These are phyloP conservation scores for Penicillium sp. DNA, from an alignment of 2,329 filamentous ascomycete species.

Conservation along the genomic window DNA sequence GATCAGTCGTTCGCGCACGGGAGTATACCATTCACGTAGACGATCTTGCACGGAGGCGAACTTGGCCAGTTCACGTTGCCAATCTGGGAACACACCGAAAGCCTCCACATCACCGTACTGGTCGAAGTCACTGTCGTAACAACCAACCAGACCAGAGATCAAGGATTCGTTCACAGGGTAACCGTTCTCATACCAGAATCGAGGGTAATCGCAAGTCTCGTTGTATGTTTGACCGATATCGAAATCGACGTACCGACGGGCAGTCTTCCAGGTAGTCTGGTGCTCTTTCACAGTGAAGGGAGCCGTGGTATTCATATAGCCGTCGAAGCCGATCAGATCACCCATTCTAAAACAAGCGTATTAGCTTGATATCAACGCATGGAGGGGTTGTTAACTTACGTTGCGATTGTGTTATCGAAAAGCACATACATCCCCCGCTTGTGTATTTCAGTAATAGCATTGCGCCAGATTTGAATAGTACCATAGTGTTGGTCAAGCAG, in stretches of 20 bases:
- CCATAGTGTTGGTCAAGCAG: conserved; percentile 64
- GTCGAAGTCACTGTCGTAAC: conserved; percentile 65
- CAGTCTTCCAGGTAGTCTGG: conserved; percentile 56
- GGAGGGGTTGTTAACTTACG: conserved; percentile 38
- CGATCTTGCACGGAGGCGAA: conserved; percentile 69
- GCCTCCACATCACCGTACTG: conserved; percentile 65
- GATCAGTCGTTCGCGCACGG: conserved; percentile 59
- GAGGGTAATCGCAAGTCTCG: conserved; percentile 57
- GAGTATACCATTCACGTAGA: conserved; percentile 62
- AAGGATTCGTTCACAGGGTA: conserved; percentile 50
- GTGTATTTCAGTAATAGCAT: conserved; percentile 60
- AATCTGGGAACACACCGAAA: conserved; percentile 64
- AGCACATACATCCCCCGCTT: conserved; percentile 64
- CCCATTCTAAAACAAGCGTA: conserved; percentile 43
- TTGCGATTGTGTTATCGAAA: conserved; percentile 66
- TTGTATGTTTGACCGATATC: conserved; percentile 54
- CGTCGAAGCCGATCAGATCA: conserved; percentile 64
- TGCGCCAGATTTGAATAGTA: conserved; percentile 58
- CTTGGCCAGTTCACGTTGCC: conserved; percentile 63
- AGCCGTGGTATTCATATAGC: conserved; percentile 58
- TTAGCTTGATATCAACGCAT: neutral
- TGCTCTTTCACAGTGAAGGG: conserved; percentile 59
- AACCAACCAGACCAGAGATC: conserved; percentile 52
- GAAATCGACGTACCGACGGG: conserved; percentile 61
- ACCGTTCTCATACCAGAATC: conserved; percentile 62